phyloP scores from a whole-genome alignment of 495 filamentous ascomycete genomes.

The Lepraria neglecta region DNA sequence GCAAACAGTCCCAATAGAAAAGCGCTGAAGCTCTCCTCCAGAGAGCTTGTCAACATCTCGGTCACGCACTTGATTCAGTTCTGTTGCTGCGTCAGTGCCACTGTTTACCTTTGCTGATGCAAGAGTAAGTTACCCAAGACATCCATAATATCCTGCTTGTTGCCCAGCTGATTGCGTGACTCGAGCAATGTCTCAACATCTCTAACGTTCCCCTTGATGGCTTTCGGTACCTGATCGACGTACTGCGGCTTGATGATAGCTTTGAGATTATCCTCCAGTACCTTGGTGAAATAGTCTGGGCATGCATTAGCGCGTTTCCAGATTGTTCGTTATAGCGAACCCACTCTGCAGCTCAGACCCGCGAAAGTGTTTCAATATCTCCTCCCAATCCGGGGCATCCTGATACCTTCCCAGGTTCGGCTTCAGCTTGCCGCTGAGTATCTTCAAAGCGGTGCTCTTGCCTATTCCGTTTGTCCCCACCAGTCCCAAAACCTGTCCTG shows the following conservation, averaged over 20 bases:
- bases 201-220: slow-evolving; percentile 71
- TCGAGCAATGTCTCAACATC: slow-evolving; percentile 71
- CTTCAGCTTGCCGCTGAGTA: slow-evolving; percentile 96
- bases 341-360: slow-evolving; percentile 94
- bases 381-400: slow-evolving; percentile 97
- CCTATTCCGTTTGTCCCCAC: slow-evolving; percentile 99
- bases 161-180: slow-evolving; percentile 64
- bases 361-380: slow-evolving; percentile 95
- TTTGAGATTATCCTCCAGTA: slow-evolving; percentile 92
- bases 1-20: slow-evolving; percentile 91
- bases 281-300: slow-evolving; percentile 94
- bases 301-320: slow-evolving; percentile 18
- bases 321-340: slow-evolving; percentile 25
- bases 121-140: slow-evolving; percentile 54
- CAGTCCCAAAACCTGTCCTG: slow-evolving; percentile 92
- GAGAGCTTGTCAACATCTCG: slow-evolving; percentile 85
- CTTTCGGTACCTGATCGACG: slow-evolving; percentile 93
- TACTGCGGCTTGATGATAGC: slow-evolving; percentile 98
- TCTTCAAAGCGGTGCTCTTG: slow-evolving; percentile 97
- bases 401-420: slow-evolving; percentile 92
- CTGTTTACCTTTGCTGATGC: not conserved
- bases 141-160: slow-evolving; percentile 78
- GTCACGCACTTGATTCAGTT: slow-evolving; percentile 77
- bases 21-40: slow-evolving; percentile 95
- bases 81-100: slow-evolving; percentile 41